phyloP scores from a whole-genome alignment of 306 rosid species.

The Rubus parviflorus region DNA sequence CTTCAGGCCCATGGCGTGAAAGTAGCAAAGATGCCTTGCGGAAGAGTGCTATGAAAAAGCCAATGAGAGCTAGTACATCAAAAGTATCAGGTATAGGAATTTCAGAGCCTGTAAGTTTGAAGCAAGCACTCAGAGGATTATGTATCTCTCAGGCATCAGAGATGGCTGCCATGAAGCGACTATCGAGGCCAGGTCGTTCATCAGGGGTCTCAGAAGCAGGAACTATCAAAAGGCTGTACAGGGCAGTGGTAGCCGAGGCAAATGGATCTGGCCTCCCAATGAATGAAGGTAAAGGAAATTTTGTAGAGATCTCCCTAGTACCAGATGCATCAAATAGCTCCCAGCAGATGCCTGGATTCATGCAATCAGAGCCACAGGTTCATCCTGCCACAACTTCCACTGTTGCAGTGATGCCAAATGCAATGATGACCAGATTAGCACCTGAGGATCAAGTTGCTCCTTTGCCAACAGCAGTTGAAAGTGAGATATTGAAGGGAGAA shows the following conservation, averaged over 20 bases:
- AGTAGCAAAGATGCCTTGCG: conserved; percentile 44
- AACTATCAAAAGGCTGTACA: conserved; percentile 71
- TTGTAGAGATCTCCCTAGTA: conserved; percentile 78
- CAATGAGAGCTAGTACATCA: conserved; percentile 69
- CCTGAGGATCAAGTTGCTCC: conserved; percentile 52
- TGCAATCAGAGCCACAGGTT: conserved; percentile 37
- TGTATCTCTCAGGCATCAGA: conserved; percentile 98
- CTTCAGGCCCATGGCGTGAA: conserved; percentile 42
- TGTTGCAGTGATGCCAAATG: conserved; percentile 30
- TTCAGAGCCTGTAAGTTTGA: conserved; percentile 88
- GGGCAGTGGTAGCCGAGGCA: conserved; percentile 69
- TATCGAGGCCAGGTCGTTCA: conserved; percentile 66
- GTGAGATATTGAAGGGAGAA: conserved; percentile 32
- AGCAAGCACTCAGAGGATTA: conserved; percentile 97
- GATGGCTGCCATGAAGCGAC: conserved; percentile 93
- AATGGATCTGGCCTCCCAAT: conserved; percentile 39
- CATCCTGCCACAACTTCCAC: conserved; percentile 33
- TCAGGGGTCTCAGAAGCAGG: conserved; percentile 90
- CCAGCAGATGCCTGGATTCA: conserved; percentile 35
- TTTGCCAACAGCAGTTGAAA: conserved; percentile 38
- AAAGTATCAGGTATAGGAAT: conserved; percentile 88
- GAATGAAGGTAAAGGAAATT: conserved; percentile 58
- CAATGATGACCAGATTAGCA: conserved; percentile 34
- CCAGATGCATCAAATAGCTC: conserved; percentile 57
- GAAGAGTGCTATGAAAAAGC: conserved; percentile 89